phyloP scores from a whole-genome alignment of 2,329 filamentous ascomycete species.

The Fusarium lateritium region DNA sequence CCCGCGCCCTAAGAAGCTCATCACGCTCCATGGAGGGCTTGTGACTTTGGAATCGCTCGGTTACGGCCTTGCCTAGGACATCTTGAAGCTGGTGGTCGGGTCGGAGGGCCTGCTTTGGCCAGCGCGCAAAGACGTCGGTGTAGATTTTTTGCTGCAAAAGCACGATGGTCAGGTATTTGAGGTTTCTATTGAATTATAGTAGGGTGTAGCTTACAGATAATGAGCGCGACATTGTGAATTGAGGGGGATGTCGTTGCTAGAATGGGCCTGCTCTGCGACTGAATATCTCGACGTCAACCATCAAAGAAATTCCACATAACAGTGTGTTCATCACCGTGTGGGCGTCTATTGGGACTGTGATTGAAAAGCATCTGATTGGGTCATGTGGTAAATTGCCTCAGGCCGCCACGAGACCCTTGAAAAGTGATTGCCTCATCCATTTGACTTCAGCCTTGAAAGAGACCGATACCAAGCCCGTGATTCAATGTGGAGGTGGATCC shows the following conservation, averaged over 20 bases:
- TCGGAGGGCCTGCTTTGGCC: slow-evolving; percentile 75
- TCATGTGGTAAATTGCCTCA: slow-evolving; percentile 32
- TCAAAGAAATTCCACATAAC: slow-evolving; percentile 46
- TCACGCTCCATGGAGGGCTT: slow-evolving; percentile 59
- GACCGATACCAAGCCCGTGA: slow-evolving; percentile 32
- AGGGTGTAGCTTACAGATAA: slow-evolving; percentile 48
- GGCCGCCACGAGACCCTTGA: slow-evolving; percentile 39
- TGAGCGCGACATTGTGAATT: slow-evolving; percentile 54
- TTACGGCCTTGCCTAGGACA: slow-evolving; percentile 60
- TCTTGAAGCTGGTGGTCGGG: slow-evolving; percentile 75
- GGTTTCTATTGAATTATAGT: neutral
- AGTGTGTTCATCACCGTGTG: slow-evolving; percentile 33
- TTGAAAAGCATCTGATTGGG: slow-evolving; percentile 37
- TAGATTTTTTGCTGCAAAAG: slow-evolving; percentile 54
- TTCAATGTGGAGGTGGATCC: slow-evolving; percentile 37
- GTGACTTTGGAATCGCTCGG: slow-evolving; percentile 54
- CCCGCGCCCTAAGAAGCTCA: slow-evolving; percentile 71
- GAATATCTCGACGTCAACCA: slow-evolving; percentile 48
- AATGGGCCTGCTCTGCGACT: slow-evolving; percentile 4
- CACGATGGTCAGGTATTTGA: neutral
- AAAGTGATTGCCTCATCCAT: slow-evolving; percentile 35
- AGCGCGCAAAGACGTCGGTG: slow-evolving; percentile 62
- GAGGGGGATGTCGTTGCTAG: slow-evolving; percentile 22
- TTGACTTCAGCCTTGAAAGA: slow-evolving; percentile 21
- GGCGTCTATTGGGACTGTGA: slow-evolving; percentile 17